Evolutionary conservation across 768 basidiomycete species (phyloP), one percentile per base, ranked within the genome.

Genomic region (Lactarius psammicola): DNA sequence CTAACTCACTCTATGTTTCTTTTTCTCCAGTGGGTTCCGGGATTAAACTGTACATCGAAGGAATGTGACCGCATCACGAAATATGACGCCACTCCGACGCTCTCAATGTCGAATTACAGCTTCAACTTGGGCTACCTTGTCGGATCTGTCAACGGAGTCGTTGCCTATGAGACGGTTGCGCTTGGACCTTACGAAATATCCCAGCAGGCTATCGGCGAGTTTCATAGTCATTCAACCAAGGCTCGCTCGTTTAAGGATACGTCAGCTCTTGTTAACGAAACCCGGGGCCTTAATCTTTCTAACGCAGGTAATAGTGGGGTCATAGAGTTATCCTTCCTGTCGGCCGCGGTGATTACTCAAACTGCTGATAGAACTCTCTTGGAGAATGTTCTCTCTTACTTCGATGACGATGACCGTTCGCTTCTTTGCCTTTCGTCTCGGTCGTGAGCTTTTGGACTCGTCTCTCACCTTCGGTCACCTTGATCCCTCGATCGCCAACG

Each of bases 381-480:
- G 4, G 76, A 80, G 59, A 87, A 84, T 67, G 69, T 86, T 30
- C 76, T 85, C 56, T 71, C 79, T 18, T 72, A 75, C 58, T 70
- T 84, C n/a, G n/a, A n/a, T 59, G 69, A 74, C 54, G 81, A 81
- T 46, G 63, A 72, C 1, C 63, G 77, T 36, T n/a, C 77, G 79
- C 30, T 84, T 79, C 75, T 85, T 85, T 70, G 82, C 82, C 13
- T 80, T 82, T 75, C 78, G 77, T 65, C 80, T 86, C 28, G 80
- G 80, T 18, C 76, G 81, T 17, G 71, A 72, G 53, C 56, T 68
- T 42, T 59, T 68, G 10, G 69, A 71, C 51, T 82, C 83, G 9
- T 84, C 82, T 0, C 81, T 86, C 72, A 83, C 80, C n/a, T 70
- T 86, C 34, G 84, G 84, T 44, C 69, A 76, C 63, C 74, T 84